Evolutionary conservation across 441 rosid species (phyloP), one percentile per base, ranked within the genome.

Genomic region (Jatropha multifida): DNA sequence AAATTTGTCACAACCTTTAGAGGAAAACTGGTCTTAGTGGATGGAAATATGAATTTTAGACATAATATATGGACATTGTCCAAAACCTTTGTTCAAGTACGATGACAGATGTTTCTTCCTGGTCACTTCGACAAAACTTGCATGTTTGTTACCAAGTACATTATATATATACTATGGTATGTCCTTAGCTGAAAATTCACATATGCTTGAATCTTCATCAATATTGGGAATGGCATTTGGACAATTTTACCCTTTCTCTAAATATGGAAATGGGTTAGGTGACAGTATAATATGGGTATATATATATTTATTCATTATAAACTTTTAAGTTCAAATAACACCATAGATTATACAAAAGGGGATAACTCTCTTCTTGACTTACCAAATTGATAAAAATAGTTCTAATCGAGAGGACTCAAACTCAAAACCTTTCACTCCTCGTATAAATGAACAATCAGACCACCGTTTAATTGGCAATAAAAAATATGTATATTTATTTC

Each of bases 61-160:
- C 41, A 52, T 3, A 54, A 70, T 55, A 23, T 23, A n/a, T n/a
- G n/a, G n/a, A 71, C 20, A 20, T 55, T 71, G 14, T 71, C 65
- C 51, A 58, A 71, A 38, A 38, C 55, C 54, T 17, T 20, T 49
- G 59, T 7, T 38, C 42, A 23, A 68, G 37, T 48, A 32, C 40
- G 11, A 46, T 12, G 58, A 44, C n/a, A 68, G 12, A 26, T 26
- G 37, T 10, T 26, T 20, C 37, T 59, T 0, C 15, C 14, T 26
- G 37, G 38, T 54, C 20, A 54, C 2, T 54, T 54, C 17, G 23
- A 54, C 20, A 17, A 54, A 54, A 54, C 58, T 54, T 17, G n/a
- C 18, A 54, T 20, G 27, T 56, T 20, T 56, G 12, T 7, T 56
- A n/a, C 27, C 9, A n/a, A 56, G 32, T 3, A 26, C 32, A 56